Base-by-base conservation (phyloP, 805 yeast species). In the Kluyveromyces wickerhamii region DNA sequence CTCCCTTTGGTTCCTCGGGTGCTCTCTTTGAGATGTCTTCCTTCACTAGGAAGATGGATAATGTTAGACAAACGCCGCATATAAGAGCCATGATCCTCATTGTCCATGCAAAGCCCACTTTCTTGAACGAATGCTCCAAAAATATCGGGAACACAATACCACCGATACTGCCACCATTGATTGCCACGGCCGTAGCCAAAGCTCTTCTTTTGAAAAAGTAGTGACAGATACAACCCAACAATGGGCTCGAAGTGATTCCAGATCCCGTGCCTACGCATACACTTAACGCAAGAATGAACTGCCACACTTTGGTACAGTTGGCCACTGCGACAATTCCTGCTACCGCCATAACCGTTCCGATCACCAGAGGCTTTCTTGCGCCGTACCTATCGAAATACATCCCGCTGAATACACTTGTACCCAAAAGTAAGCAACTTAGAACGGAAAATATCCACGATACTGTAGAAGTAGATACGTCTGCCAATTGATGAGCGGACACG, bases 391-490 rank as follows among this genome's bases (percentile, higher is more conserved):
- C 87, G 45, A 77, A 78, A 1, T 75, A 37, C 0, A 76, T 69
- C 2, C 78, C 62, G 39, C 60, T 48, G 10, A 65, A 43, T 21
- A 69, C 47, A 6, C 56, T 55, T 8, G 60, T 51, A n/a, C 50
- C 45, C 19, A 53, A 49, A 0, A 54, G 36, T 18, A 52, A 43
- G 35, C 48, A 54, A 29, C 40, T 44, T 35, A 43, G 54, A 2
- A 52, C 40, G 9, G 57, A 69, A 48, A 81, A 82, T 38, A 81
- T 71, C 92, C 89, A 82, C 1, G 84, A 74, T 4, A 79, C 63
- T 2, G 72, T 53, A 14, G 77, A 63, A 11, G 74, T 62, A 11
- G 68, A 52, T 15, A 65, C 52, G 21, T 63, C 43, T 5, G 50
- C 48, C 37, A 81, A 60, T 40, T 75, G 77, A 48, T 78, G 69